Conservation (phyloP, 2,329 filamentous ascomycete species). For the Colletotrichum gloeosporioides region DNA sequence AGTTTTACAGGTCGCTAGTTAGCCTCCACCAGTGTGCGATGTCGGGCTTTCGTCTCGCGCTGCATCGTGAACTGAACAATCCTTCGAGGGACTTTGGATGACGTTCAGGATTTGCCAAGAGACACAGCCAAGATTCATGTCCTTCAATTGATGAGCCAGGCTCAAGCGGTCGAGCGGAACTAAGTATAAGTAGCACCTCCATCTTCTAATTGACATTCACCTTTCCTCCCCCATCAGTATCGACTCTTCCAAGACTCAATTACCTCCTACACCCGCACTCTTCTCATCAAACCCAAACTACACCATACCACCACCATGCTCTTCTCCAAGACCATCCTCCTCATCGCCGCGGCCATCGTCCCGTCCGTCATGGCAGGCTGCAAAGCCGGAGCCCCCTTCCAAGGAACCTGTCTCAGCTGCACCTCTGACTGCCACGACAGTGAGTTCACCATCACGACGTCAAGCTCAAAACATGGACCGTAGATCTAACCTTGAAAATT, state of each 20-base stretch:
- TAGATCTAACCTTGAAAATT: accelerated
- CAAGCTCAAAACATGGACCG: accelerated
- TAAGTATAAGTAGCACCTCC: not conserved
- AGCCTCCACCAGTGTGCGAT: accelerated
- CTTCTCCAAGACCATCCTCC: not conserved
- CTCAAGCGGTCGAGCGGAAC: accelerated
- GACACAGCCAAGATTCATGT: accelerated
- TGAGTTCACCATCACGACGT: not conserved
- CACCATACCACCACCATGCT: not conserved
- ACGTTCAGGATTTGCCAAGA: not conserved
- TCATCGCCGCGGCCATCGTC: not conserved
- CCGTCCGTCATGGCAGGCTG: not conserved
- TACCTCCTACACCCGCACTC: not conserved
- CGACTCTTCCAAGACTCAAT: not conserved
- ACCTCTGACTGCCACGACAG: not conserved
- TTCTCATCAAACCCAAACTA: not conserved
- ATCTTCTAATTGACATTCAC: accelerated
- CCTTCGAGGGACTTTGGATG: not conserved
- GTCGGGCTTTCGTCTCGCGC: accelerated
- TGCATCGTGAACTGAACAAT: not conserved
- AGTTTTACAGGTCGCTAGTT: accelerated
- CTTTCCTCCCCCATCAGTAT: not conserved
- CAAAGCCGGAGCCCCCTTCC: not conserved
- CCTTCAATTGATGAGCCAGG: accelerated
- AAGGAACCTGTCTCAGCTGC: not conserved